Conservation (phyloP, 2,329 filamentous ascomycete genomes). For the Diaporthe velutina region DNA sequence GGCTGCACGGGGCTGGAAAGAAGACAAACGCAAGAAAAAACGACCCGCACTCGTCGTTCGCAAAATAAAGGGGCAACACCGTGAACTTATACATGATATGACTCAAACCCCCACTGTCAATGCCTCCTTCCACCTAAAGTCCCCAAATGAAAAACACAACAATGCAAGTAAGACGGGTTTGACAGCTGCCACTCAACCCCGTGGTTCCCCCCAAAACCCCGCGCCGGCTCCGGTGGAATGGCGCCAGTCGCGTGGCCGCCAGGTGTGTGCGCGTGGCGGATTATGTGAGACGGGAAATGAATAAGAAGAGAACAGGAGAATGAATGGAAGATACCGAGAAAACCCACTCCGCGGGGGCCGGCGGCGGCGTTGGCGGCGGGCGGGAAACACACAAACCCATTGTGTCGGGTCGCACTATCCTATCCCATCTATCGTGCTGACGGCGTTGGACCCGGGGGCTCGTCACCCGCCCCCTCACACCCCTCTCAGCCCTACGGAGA, state of each 20-base stretch:
- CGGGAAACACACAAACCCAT: constrained; percentile 1
- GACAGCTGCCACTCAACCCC: not conserved
- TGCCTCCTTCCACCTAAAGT: not conserved
- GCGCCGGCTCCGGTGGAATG: not conserved
- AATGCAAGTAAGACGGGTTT: constrained; percentile 8
- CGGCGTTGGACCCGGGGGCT: constrained; percentile 18
- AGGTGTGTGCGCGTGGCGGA: not conserved
- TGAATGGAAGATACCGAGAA: not conserved
- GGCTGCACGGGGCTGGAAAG: not conserved
- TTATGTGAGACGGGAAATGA: constrained; percentile 27
- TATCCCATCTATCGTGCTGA: constrained; percentile 8
- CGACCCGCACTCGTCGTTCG: not conserved
- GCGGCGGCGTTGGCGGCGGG: no score
- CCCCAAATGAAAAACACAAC: no score
- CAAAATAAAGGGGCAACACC: not conserved
- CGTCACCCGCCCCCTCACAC: not conserved
- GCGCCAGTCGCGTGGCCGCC: not conserved
- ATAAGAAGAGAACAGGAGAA: not conserved
- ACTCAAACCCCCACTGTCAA: not conserved
- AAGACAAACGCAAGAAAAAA: not conserved
- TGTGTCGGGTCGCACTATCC: constrained; percentile 17
- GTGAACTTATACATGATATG: not conserved
- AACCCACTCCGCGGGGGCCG: not conserved
- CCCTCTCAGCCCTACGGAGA: constrained; percentile 18
- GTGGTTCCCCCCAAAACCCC: not conserved